These are phyloP conservation scores for Phoma herbarum DNA, from an alignment of 2,329 filamentous ascomycete genomes.

Conservation along the genomic window DNA sequence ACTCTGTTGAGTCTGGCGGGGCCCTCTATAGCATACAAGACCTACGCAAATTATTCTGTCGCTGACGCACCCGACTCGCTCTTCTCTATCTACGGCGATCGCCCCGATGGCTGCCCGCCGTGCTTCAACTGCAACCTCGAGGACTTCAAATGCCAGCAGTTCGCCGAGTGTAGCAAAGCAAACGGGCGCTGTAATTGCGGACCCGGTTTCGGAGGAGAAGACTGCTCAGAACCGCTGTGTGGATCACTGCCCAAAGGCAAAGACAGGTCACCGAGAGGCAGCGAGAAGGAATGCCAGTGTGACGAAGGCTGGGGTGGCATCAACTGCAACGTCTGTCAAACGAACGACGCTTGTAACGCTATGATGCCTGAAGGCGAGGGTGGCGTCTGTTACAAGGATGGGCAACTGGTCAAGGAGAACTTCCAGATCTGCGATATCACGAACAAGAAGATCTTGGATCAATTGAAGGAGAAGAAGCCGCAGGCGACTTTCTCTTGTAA, in stretches of 20 bases:
- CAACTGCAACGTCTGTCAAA: conserved; percentile 94
- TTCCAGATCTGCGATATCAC: conserved; percentile 98
- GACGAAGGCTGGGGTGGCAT: conserved; percentile 95
- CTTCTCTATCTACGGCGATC: conserved; percentile 75
- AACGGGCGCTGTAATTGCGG: conserved; percentile 95
- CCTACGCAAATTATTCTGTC: conserved; percentile 60
- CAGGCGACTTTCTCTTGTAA: conserved; percentile 96
- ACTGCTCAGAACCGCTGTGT: conserved; percentile 90
- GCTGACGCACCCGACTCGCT: conserved; percentile 59
- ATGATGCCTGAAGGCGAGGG: conserved; percentile 84
- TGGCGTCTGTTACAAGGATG: conserved; percentile 91
- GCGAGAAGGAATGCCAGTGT: conserved; percentile 76
- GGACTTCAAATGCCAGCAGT: conserved; percentile 90
- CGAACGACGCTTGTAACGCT: conserved; percentile 82
- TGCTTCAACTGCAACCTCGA: conserved; percentile 99
- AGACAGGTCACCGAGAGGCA: conserved; percentile 77
- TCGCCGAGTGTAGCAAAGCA: conserved; percentile 84
- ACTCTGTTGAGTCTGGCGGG: conserved; percentile 36
- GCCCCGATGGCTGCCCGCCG: conserved; percentile 80
- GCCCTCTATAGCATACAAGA: conserved; percentile 41
- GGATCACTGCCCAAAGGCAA: conserved; percentile 82
- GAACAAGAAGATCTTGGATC: conserved; percentile 89
- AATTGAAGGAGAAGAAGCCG: conserved; percentile 83
- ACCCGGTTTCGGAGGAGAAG: conserved; percentile 90
- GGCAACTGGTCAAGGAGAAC: conserved; percentile 90